These are phyloP conservation scores for Prillingera fragicola DNA, from an alignment of 1,284 basidiomycete species.

Conservation along the genomic window DNA sequence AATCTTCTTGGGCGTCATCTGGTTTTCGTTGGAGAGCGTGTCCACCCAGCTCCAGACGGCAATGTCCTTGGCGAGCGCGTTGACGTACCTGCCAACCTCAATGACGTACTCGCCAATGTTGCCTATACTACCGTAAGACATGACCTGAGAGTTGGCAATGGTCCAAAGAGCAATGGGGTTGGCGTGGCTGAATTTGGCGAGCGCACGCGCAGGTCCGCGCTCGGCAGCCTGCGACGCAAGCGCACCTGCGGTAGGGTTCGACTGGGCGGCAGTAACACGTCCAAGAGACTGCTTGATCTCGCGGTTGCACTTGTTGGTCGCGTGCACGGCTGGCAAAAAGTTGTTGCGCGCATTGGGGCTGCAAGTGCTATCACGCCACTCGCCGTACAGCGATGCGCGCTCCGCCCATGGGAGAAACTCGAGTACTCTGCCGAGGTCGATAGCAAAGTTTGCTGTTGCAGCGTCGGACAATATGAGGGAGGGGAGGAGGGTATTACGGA, in stretches of 20 bases:
- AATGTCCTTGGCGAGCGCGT: conserved; percentile 88
- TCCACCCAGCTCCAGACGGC: conserved; percentile 84
- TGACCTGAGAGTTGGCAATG: conserved; percentile 86
- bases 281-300: conserved; percentile 51
- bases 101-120: conserved; percentile 88
- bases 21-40: conserved; percentile 78
- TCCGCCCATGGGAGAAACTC: conserved; percentile 67
- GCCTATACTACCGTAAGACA: conserved; percentile 94
- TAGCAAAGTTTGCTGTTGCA: conserved; percentile 70
- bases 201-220: conserved; percentile 59
- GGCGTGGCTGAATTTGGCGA: conserved; percentile 91
- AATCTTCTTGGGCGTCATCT: too few relatives aligned
- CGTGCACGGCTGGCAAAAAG: conserved; percentile 34
- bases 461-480: conserved; percentile 77
- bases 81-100: conserved; percentile 82
- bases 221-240: conserved; percentile 21
- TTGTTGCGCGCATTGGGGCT: conserved; percentile 30
- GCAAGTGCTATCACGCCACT: conserved; percentile 75
- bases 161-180: conserved; percentile 90
- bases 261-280: conserved; percentile 42
- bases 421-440: conserved; percentile 83
- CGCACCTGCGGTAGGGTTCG: conserved; percentile 7
- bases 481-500: conserved; percentile 78
- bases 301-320: conserved; percentile 46
- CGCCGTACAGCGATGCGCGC: conserved; percentile 88